Base-by-base conservation (phyloP, 2,329 filamentous ascomycete species). In the Colletotrichum euphorbiae region DNA sequence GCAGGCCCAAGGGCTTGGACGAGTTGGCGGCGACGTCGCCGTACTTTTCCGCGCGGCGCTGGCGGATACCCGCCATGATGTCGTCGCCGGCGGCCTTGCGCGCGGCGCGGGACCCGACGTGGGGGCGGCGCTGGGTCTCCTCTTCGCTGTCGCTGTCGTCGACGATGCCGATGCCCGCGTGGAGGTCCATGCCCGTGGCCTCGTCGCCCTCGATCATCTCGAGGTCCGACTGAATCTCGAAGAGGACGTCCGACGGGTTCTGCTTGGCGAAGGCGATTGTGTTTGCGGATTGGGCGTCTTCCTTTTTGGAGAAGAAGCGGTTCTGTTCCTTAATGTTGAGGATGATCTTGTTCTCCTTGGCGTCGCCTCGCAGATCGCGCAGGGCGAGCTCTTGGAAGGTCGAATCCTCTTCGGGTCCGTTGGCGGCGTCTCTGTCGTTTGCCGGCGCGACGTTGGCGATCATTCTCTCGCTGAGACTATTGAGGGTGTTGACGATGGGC, bases 391-490 rank as follows among this genome's bases (percentile, higher is more conserved):
- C 85, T 70, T 90, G 88, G 75, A 91, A 96, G 0, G 91, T 90
- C 43, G 89, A 86, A 72, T 94, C 91, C 69, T 93, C 91, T 74
- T 28, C 28, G 28, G 90, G 82, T 2, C 89, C 90, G 2, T 90
- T 87, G 5, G 84, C 85, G 69, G 90, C 86, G 1, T 87, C 85
- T 12, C 61, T 58, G 69, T 91, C 87, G 76, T 98, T 94, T 5
- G 91, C 89, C 1, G 94, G 91, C 2, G 91, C 89, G 11, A 97
- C 93, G 71, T 94, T 92, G 54, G 91, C 91, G 86, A 99, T 91
- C 77, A 99, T 92, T 80, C 97, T 98, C 78, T 96, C 93, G 74
- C 93, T 97, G 63, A 98, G 86, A 69, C 87, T 93, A 77, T 99
- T 99, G 63, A 99, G 83, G 0, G 93, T 94, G 70, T 91, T 90